These are phyloP conservation scores for Excoecaria agallocha DNA, from an alignment of 345 rosid genomes.

Conservation along the genomic window DNA sequence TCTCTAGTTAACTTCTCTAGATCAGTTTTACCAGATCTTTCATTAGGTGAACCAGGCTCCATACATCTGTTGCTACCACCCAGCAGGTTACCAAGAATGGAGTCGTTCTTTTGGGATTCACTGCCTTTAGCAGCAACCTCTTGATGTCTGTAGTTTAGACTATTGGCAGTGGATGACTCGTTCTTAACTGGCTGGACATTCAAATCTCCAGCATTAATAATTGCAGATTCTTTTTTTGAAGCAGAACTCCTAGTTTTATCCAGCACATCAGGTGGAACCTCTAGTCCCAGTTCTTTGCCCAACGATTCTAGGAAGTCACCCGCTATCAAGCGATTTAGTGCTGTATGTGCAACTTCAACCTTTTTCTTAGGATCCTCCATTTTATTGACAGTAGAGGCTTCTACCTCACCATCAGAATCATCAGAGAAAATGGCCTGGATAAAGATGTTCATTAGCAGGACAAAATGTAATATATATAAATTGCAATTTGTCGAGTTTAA, in stretches of 20 bases:
- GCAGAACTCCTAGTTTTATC: slow-evolving; percentile 24
- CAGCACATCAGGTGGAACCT: slow-evolving; percentile 74
- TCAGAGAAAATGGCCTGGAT: slow-evolving; percentile 89
- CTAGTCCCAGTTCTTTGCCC: slow-evolving; percentile 94
- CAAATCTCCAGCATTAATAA: slow-evolving; percentile 22
- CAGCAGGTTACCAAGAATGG: slow-evolving; percentile 7
- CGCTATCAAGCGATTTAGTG: slow-evolving; percentile 84
- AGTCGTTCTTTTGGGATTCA: slow-evolving; percentile 22
- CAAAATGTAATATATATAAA: background rate
- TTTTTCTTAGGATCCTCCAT: slow-evolving; percentile 59
- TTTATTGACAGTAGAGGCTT: slow-evolving; percentile 29
- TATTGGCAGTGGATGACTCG: slow-evolving; percentile 14
- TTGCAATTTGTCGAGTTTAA: background rate
- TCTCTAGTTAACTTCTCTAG: slow-evolving; percentile 20
- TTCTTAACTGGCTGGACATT: slow-evolving; percentile 17
- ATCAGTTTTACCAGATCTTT: slow-evolving; percentile 19
- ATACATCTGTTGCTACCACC: slow-evolving; percentile 18
- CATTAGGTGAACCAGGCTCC: slow-evolving; percentile 23
- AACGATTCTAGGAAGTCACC: slow-evolving; percentile 89
- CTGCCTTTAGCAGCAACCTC: slow-evolving; percentile 20
- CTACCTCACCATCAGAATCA: slow-evolving; percentile 81
- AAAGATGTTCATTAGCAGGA: background rate
- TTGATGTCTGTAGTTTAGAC: slow-evolving; percentile 15
- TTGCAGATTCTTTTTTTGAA: slow-evolving; percentile 30
- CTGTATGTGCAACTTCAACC: slow-evolving; percentile 66